These are phyloP conservation scores for Musa schizocarpa DNA, from an alignment of 176 grass and related monocot species.

Conservation along the genomic window DNA sequence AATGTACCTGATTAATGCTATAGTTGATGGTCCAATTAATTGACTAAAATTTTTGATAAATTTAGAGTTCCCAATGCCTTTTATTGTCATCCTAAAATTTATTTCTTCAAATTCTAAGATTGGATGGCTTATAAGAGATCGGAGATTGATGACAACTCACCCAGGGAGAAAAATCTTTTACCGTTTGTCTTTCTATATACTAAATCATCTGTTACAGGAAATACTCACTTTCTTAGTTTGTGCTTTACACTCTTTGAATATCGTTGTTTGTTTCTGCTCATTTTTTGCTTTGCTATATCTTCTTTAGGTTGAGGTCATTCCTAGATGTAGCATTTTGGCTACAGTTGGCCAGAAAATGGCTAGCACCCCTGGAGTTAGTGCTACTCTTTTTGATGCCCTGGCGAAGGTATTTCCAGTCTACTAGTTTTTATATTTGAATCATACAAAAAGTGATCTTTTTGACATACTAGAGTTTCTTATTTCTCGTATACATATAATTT, in stretches of 20 bases:
- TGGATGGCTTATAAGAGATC: background rate
- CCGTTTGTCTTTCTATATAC: background rate
- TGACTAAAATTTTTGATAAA: background rate
- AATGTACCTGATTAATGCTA: too few species aligned
- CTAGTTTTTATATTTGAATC: background rate
- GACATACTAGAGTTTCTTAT: background rate
- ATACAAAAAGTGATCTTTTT: background rate
- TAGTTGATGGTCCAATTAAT: background rate
- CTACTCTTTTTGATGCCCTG: conserved; percentile 96
- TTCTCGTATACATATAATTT: background rate
- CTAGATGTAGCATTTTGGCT: conserved; percentile 88
- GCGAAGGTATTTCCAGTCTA: conserved; percentile 48
- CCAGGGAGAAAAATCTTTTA: background rate
- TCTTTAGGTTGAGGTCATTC: conserved; percentile 86
- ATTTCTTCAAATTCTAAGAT: background rate
- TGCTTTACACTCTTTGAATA: background rate
- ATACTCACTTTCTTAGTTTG: background rate
- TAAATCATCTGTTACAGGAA: background rate
- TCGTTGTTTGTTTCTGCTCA: background rate
- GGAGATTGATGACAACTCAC: too few species aligned
- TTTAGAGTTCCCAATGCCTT: background rate
- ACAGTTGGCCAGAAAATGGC: conserved; percentile 95
- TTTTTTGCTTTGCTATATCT: conserved; percentile 7
- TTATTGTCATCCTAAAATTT: background rate
- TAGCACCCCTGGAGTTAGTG: conserved; percentile 95